These are phyloP conservation scores for Trichoderma aggressivum DNA, from an alignment of 2,329 filamentous ascomycete genomes.

Conservation along the genomic window DNA sequence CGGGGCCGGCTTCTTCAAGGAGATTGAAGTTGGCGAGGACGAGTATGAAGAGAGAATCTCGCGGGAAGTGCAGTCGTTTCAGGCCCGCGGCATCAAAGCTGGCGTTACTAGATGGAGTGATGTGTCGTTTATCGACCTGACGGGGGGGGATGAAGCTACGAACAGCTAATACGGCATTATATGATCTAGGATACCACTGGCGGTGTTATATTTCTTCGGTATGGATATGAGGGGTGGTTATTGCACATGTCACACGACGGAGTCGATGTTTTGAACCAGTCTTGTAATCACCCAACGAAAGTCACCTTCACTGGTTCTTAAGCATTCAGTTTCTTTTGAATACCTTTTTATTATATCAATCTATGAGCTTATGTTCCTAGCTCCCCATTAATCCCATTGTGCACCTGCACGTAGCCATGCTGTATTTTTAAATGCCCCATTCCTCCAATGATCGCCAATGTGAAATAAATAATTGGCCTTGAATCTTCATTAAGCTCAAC, in stretches of 20 bases:
- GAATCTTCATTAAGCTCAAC: too few relatives aligned
- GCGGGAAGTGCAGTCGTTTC: conserved; percentile 22
- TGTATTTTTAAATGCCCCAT: not conserved
- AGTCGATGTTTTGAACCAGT: not conserved
- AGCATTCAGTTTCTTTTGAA: not conserved
- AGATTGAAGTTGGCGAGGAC: conserved; percentile 27
- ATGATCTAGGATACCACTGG: not conserved
- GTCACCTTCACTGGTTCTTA: not conserved
- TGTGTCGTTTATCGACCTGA: conserved; percentile 35
- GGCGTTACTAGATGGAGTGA: conserved; percentile 31
- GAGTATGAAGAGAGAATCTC: conserved; percentile 27
- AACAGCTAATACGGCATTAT: not conserved
- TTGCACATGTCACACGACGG: not conserved
- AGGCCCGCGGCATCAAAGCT: conserved; percentile 20
- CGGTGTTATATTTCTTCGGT: not conserved
- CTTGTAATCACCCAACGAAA: too few relatives aligned
- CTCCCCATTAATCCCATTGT: not conserved
- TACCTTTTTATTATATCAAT: not conserved
- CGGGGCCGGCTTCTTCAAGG: conserved; percentile 39
- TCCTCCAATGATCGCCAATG: not conserved
- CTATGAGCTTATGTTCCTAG: not conserved
- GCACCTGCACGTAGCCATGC: not conserved
- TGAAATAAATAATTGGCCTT: not conserved
- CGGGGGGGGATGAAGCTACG: conserved; percentile 10
- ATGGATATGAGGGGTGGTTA: not conserved